Evolutionary conservation across 176 grass and related monocot species (phyloP), one percentile per base, ranked within the genome.

Genomic region (Leersia perrieri): DNA sequence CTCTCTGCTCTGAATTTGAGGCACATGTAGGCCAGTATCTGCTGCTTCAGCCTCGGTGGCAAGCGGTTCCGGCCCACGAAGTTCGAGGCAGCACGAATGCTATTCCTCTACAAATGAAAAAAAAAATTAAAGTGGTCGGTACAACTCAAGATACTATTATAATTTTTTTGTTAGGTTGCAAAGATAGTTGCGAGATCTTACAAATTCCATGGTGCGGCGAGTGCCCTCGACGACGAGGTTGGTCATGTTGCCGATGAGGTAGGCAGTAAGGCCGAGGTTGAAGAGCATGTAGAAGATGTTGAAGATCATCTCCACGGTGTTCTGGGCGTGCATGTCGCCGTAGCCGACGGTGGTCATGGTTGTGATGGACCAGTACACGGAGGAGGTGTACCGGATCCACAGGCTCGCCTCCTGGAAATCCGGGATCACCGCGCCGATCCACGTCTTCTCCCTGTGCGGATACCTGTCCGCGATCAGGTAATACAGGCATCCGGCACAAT

Each of bases 211-310:
- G 62, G 96, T 95, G 67, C 92, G 96, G 33, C 92, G 88, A 15
- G 92, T 98, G 67, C 92, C 92, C 87, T 98, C 96, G 29, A 98
- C 95, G 38, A 98, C 95, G 84, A 98, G 91, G 87, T 98, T 98
- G 80, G 95, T 95, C 95, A 98, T 98, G 70, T 95, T 98, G 74
- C 95, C 95, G 68, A 94, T 98, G 88, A 98, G 80, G 85, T 98
- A 98, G 16, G 95, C 84, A 2, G 95, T 94, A 45, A 98, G 88
- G 44, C 92, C 90, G 32, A 98, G 93, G 80, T 95, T 98, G 75
- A 94, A 98, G 53, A 98, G 90, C 95, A 98, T 98, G 60, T 95
- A 98, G 83, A 98, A 95, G 60, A 98, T 98, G 83, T 98, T 98
- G 81, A 95, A 98, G 73, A 98, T 66, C 95, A 98, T 98, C 81